Percentiles rank a stretch among this genome's conserved stretches.
phyloP scores from a whole-genome alignment of 2,329 filamentous ascomycete genomes.

The Colletotrichum australisinense region DNA sequence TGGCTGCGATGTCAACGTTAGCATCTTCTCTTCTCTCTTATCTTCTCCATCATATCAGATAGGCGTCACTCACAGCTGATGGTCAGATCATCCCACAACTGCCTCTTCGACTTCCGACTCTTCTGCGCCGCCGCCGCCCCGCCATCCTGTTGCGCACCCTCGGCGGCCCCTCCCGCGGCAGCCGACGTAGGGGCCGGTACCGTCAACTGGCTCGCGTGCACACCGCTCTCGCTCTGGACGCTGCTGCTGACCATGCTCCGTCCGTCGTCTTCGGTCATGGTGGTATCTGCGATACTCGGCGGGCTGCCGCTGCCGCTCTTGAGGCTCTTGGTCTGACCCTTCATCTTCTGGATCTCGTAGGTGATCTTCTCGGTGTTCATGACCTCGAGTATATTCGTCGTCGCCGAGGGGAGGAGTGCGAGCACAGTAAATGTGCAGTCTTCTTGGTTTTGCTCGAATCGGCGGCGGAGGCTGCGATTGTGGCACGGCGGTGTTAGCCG shows the following conservation, averaged over 20 bases:
- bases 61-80: constrained; percentile 79
- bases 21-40: neutral
- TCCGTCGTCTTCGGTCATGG: constrained; percentile 84
- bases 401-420: constrained; percentile 92
- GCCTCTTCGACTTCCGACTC: constrained; percentile 81
- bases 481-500: constrained; percentile 2
- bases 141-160: constrained; percentile 30
- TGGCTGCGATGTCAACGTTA: constrained; percentile 64
- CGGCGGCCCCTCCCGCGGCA: constrained; percentile 38
- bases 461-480: constrained; percentile 81
- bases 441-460: constrained; percentile 99
- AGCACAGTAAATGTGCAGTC: constrained; percentile 98
- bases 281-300: constrained; percentile 74
- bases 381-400: constrained; percentile 86
- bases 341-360: constrained; percentile 93
- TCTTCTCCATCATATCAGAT: neutral
- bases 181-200: constrained; percentile 63
- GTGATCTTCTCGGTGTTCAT: constrained; percentile 94
- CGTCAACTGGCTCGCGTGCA: constrained; percentile 83
- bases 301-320: constrained; percentile 63
- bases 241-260: constrained; percentile 74
- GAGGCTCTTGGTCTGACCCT: constrained; percentile 66
- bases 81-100: constrained; percentile 97
- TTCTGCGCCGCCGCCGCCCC: constrained; percentile 56
- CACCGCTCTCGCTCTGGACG: constrained; percentile 82